Percentiles rank a stretch among this genome's conserved stretches.
Evolutionary conservation across 2,329 filamentous ascomycete genomes (phyloP).

Genomic region (Aspergillus quadricinctus): DNA sequence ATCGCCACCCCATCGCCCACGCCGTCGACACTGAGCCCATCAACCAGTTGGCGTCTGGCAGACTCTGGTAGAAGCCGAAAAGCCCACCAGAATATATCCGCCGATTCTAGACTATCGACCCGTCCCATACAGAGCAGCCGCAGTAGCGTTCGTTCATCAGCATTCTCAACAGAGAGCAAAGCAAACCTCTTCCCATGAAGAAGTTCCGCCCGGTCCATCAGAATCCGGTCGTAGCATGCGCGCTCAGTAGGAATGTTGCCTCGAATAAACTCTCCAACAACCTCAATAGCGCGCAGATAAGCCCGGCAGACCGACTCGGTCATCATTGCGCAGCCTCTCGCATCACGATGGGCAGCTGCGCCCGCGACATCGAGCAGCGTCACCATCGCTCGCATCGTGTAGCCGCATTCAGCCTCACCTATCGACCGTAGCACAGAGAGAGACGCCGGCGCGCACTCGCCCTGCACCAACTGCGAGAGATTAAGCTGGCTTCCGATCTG

Average conservation of each 20-base stretch:
- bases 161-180: constrained; percentile 18
- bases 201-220: constrained; percentile 26
- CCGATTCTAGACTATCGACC: constrained; percentile 24
- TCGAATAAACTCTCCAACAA: constrained; percentile 25
- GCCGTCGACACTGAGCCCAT: constrained; percentile 34
- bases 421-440: constrained; percentile 24
- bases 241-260: constrained; percentile 15
- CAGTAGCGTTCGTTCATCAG: constrained; percentile 31
- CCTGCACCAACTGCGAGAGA: constrained; percentile 38
- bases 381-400: constrained; percentile 35
- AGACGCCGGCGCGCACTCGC: constrained; percentile 31
- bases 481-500: constrained; percentile 35
- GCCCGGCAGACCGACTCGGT: constrained; percentile 31
- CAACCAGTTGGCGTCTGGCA: constrained; percentile 19
- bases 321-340: constrained; percentile 27
- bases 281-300: constrained; percentile 28
- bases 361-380: constrained; percentile 38
- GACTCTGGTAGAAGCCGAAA: constrained; percentile 20
- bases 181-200: constrained; percentile 26
- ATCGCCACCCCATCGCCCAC: constrained; percentile 30
- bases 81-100: constrained; percentile 25
- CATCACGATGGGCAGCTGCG: constrained; percentile 33
- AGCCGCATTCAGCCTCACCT: constrained; percentile 22
- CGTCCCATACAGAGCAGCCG: constrained; percentile 37
- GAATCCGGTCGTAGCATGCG: constrained; percentile 31